Evolutionary conservation across 2,329 filamentous ascomycete species (phyloP).

Genomic region (Fusarium dimerum): DNA sequence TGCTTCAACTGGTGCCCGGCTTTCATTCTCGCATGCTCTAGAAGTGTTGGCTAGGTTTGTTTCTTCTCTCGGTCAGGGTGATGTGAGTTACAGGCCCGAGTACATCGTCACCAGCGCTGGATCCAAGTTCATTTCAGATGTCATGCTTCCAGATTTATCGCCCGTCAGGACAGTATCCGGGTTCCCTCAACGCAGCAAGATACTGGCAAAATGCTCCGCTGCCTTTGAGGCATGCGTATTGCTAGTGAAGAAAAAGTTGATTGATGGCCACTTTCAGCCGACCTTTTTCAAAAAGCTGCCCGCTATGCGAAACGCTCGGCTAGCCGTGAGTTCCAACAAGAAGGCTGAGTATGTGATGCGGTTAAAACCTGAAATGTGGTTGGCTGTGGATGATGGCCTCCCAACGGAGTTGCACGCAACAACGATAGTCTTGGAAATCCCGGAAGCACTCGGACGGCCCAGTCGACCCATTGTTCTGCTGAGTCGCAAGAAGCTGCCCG

Average conservation of each 20-base stretch:
- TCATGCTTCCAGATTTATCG: conserved; percentile 74
- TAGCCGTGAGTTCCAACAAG: conserved; percentile 81
- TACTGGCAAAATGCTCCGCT: conserved; percentile 81
- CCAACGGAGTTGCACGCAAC: conserved; percentile 62
- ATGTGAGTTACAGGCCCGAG: conserved; percentile 43
- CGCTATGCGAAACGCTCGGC: conserved; percentile 79
- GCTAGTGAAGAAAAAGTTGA: conserved; percentile 64
- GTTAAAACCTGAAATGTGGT: conserved; percentile 78
- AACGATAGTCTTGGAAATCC: conserved; percentile 58
- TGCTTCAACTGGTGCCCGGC: conserved; percentile 68
- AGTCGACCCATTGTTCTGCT: conserved; percentile 70
- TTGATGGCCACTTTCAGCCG: conserved; percentile 76
- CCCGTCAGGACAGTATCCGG: conserved; percentile 70
- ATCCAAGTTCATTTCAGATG: conserved; percentile 71
- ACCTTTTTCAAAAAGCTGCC: conserved; percentile 71
- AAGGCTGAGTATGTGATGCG: conserved; percentile 74
- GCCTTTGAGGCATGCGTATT: conserved; percentile 80
- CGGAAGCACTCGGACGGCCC: conserved; percentile 55
- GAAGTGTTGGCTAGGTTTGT: conserved; percentile 73
- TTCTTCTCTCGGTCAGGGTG: conserved; percentile 53
- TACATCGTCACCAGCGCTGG: conserved; percentile 63
- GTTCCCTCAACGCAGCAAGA: conserved; percentile 65
- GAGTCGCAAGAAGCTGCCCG: conserved; percentile 65
- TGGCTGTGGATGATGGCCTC: conserved; percentile 35
- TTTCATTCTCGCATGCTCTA: conserved; percentile 77